Conservation (phyloP, 495 filamentous ascomycete genomes). For the Xylaria sp. region DNA sequence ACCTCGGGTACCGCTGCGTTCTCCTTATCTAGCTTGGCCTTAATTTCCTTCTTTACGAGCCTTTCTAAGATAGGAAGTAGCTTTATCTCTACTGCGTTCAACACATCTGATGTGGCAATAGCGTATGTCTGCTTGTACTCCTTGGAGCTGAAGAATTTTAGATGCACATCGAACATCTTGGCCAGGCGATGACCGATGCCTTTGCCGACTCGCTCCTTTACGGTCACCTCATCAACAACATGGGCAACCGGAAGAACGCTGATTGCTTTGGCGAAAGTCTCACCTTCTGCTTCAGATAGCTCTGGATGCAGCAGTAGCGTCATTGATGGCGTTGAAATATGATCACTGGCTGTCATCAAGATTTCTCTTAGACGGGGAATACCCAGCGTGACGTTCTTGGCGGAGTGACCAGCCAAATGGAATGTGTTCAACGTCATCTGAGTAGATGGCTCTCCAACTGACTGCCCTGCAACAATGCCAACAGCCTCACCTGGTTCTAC, state of each 20-base stretch:
- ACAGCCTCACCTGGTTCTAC: constrained; percentile 99
- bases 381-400: constrained; percentile 98
- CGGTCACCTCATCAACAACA: constrained; percentile 80
- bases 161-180: constrained; percentile 82
- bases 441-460: constrained; percentile 94
- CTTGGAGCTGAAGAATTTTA: constrained; percentile 81
- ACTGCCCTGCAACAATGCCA: constrained; percentile 95
- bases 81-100: constrained; percentile 76
- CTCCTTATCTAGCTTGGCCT: constrained; percentile 71
- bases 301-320: constrained; percentile 80
- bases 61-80: constrained; percentile 74
- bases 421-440: constrained; percentile 99
- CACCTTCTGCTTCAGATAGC: constrained; percentile 69
- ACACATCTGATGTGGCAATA: constrained; percentile 77
- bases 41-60: constrained; percentile 75
- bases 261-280: constrained; percentile 89
- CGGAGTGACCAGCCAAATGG: constrained; percentile 97
- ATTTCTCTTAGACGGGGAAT: constrained; percentile 98
- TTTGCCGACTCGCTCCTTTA: constrained; percentile 76
- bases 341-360: constrained; percentile 91
- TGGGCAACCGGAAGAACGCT: constrained; percentile 87
- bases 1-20: constrained; percentile 79
- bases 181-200: constrained; percentile 69
- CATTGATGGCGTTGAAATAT: constrained; percentile 92
- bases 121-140: constrained; percentile 89